phyloP scores from a whole-genome alignment of 192 early-diverging fungal species.

The Ambispora gerdemannii region DNA sequence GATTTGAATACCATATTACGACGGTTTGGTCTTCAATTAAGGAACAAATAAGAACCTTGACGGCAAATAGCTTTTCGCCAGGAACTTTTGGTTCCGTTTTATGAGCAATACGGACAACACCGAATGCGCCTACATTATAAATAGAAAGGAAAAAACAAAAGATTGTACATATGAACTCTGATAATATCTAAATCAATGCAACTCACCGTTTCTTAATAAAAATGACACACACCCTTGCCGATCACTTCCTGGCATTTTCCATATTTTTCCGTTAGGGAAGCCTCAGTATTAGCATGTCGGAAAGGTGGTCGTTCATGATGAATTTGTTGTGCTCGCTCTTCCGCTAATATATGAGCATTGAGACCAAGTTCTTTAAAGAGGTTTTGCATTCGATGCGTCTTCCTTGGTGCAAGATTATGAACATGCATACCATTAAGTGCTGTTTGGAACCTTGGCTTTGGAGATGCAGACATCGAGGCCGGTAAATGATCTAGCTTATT shows the following conservation, averaged over 20 bases:
- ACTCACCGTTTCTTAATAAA: not conserved
- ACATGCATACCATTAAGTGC: not conserved
- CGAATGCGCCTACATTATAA: constrained; percentile 38
- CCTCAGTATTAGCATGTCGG: not conserved
- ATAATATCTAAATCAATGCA: not conserved
- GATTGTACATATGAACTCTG: not conserved
- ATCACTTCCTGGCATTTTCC: constrained; percentile 43
- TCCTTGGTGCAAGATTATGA: not conserved
- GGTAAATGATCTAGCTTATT: no score
- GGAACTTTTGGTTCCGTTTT: constrained; percentile 35
- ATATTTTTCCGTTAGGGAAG: constrained; percentile 37
- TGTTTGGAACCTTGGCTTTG: constrained; percentile 5
- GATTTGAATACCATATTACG: not conserved
- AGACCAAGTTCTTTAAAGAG: constrained; percentile 17
- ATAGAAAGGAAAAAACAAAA: no score
- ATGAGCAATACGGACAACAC: constrained; percentile 42
- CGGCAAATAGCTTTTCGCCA: constrained; percentile 42
- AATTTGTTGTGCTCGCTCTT: not conserved
- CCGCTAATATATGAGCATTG: not conserved
- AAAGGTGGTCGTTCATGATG: not conserved
- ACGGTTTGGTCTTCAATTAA: not conserved
- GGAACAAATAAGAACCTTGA: constrained; percentile 37
- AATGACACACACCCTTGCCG: constrained; percentile 31
- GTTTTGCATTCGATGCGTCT: constrained; percentile 5
- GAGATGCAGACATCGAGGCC: not conserved